phyloP scores from a whole-genome alignment of 2,329 filamentous ascomycete genomes.

The Cytospora schulzeri region DNA sequence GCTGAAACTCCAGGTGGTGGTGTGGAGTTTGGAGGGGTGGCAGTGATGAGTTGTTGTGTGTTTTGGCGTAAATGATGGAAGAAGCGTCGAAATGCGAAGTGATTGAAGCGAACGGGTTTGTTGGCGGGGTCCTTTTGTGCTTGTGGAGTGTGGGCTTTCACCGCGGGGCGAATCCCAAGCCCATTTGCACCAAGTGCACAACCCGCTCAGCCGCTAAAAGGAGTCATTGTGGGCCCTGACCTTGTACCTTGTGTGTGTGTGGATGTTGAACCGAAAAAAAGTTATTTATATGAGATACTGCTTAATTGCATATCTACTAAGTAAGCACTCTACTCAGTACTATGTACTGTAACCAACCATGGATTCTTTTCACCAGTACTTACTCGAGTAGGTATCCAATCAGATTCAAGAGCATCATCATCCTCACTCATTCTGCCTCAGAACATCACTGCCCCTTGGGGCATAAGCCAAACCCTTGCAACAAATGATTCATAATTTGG shows the following conservation, averaged over 20 bases:
- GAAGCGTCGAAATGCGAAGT: conserved; percentile 18
- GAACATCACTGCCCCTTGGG: neutral
- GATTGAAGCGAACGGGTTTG: conserved; percentile 21
- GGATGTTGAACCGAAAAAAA: neutral
- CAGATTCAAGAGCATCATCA: neutral
- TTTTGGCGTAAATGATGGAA: conserved; percentile 6
- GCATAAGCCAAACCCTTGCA: neutral
- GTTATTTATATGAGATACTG: conserved; percentile 1
- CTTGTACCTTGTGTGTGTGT: conserved; percentile 1
- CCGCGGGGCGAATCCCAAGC: conserved; percentile 16
- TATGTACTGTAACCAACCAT: neutral
- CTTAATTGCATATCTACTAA: conserved; percentile 11
- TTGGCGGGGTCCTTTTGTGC: conserved; percentile 28
- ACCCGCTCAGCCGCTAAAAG: conserved; percentile 13
- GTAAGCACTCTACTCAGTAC: too few species aligned
- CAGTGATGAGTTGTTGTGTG: conserved; percentile 35
- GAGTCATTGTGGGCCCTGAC: conserved; percentile 5
- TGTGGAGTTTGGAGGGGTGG: neutral
- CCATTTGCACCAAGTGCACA: too few species aligned
- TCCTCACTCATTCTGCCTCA: neutral
- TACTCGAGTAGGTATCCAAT: too few species aligned
- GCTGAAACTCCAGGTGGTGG: neutral
- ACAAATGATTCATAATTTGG: neutral
- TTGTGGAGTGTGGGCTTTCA: conserved; percentile 20
- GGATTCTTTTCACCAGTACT: neutral